phyloP scores from a whole-genome alignment of 306 rosid genomes.

The Pterocarpus santalinus region DNA sequence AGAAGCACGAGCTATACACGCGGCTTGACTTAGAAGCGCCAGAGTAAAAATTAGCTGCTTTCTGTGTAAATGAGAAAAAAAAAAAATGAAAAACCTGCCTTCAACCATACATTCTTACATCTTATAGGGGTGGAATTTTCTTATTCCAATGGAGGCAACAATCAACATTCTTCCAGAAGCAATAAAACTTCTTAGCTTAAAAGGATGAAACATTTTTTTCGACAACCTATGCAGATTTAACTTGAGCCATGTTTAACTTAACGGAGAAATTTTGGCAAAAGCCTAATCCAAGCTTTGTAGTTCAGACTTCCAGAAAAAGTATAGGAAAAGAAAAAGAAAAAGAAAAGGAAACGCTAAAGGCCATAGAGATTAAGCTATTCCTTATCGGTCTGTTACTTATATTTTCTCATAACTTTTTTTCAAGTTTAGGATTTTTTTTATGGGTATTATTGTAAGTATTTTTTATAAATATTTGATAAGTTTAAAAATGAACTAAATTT shows the following conservation, averaged over 20 bases:
- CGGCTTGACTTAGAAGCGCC: background rate
- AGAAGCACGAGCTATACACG: slow-evolving; percentile 1
- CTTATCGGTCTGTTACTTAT: no score
- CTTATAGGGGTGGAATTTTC: background rate
- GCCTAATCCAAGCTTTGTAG: background rate
- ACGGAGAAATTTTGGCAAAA: background rate
- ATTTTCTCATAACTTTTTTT: no score
- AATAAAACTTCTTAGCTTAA: background rate
- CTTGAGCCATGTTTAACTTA: background rate
- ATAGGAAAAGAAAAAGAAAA: no score
- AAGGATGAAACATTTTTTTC: background rate
- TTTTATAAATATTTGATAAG: no score
- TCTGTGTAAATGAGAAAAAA: no score
- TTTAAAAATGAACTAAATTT: no score
- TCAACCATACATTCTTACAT: background rate
- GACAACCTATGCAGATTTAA: background rate
- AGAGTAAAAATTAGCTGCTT: background rate
- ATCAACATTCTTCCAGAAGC: background rate
- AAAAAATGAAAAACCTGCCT: background rate
- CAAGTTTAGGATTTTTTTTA: no score
- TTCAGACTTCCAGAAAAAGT: no score
- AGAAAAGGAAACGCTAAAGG: background rate
- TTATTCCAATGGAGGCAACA: background rate
- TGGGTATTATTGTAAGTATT: no score
- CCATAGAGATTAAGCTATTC: no score